A percentile compares a stretch with the other conserved stretches of the same genome.
These are phyloP conservation scores for Vigna radiata DNA, from an alignment of 306 rosid genomes.

Conservation along the genomic window DNA sequence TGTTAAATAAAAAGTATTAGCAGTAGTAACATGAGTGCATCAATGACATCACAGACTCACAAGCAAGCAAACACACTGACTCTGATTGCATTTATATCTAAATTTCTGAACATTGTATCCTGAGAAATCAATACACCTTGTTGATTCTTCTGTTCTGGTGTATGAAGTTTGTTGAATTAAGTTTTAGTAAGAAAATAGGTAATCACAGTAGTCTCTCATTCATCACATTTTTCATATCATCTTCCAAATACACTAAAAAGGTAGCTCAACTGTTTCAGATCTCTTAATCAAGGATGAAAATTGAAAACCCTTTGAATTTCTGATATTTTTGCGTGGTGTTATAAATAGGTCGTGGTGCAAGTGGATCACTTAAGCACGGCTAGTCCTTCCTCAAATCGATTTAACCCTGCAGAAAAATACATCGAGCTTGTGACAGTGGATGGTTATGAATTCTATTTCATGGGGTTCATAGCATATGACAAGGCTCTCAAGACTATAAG, in stretches of 20 bases:
- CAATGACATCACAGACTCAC: not conserved
- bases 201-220: not conserved
- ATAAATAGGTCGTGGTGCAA: conserved; percentile 55
- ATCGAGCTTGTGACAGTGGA: conserved; percentile 59
- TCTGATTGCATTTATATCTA: not conserved
- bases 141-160: not conserved
- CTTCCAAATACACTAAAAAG: not conserved
- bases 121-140: not conserved
- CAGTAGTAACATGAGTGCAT: not conserved
- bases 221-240: not conserved
- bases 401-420: conserved; percentile 64
- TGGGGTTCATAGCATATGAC: conserved; percentile 72
- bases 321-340: not conserved
- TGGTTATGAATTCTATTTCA: conserved; percentile 65
- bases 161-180: not conserved
- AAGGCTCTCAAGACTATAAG: conserved; percentile 61
- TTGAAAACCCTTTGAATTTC: not conserved
- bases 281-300: not conserved
- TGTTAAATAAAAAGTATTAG: not conserved
- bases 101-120: not conserved
- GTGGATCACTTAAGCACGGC: conserved; percentile 55
- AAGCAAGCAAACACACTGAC: not conserved
- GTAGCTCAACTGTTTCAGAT: not conserved
- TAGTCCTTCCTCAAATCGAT: conserved; percentile 55
- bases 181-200: not conserved